Base-by-base conservation (phyloP, 2,329 filamentous ascomycete genomes). In the Ramularia endophylla region DNA sequence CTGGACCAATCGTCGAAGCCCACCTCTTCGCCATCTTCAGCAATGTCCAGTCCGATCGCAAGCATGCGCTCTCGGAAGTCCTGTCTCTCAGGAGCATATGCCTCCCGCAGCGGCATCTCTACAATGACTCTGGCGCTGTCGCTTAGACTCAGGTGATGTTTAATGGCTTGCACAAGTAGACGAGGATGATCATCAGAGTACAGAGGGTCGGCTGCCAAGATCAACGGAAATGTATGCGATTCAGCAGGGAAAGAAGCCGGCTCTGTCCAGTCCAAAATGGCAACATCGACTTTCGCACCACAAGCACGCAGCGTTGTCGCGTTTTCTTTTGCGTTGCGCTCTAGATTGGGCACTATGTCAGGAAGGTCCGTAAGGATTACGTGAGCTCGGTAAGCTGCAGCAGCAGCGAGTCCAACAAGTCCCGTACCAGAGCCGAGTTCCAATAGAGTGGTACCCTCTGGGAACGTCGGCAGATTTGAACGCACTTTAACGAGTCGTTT, bases 391-490 rank as follows among this genome's bases (percentile, higher is more conserved):
- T 85, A 84, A 17, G 87, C 69, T 11, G 78, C 80, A 6, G 88
- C 87, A 17, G 89, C 87, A 1, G 89, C 84, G 31, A 97, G 70
- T 0, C 92, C 92, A 8, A 95, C 77, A n/a, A 98, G 74, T 0
- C 90, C 90, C 0, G 90, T 97, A 0, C 92, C 90, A 0, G 90
- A 82, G 3, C 90, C 92, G 2, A 97, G 74, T 60, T 97, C 90
- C 7, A 97, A 72, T 5, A 75, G 68, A 11, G 46, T 34, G 17
- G 41, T 48, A 31, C 48, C 32, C 18, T 38, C 40, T 15, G 38
- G 33, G 7, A 44, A 30, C 12, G 40, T 22, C 5, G 51, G 48
- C 16, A 57, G 38, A 12, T 45, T 42, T 15, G 46, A 30, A 15
- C 34, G 49, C 13, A 74, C 58, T 3, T 45, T 48, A 35, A 58